Percentiles rank a stretch among this genome's conserved stretches.
Conservation (phyloP, 2,329 filamentous ascomycete genomes). For the Conoideocrella luteorostrata region DNA sequence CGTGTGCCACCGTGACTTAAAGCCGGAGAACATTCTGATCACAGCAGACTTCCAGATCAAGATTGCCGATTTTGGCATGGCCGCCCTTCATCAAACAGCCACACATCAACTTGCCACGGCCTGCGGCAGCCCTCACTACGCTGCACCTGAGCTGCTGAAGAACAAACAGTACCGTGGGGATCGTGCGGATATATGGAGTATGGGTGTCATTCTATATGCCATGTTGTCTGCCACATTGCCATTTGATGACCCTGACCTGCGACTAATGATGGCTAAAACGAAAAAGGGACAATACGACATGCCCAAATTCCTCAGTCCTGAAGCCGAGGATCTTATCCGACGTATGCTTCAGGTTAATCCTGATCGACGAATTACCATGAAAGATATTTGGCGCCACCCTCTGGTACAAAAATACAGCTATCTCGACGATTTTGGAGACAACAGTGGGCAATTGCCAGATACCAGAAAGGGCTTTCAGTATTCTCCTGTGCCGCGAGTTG, state of each 20-base stretch:
- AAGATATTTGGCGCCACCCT: constrained; percentile 79
- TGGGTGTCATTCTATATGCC: constrained; percentile 83
- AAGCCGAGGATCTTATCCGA: constrained; percentile 71
- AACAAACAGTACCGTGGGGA: constrained; percentile 74
- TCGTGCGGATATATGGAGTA: constrained; percentile 89
- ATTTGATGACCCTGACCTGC: constrained; percentile 64
- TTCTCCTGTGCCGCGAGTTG: constrained; percentile 50
- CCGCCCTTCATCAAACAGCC: constrained; percentile 75
- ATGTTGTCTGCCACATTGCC: constrained; percentile 79
- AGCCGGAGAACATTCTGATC: constrained; percentile 93
- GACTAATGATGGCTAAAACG: constrained; percentile 55
- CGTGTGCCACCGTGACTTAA: constrained; percentile 93
- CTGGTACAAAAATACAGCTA: constrained; percentile 79
- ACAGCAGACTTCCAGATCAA: constrained; percentile 74
- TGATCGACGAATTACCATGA: constrained; percentile 68
- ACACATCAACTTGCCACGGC: constrained; percentile 78
- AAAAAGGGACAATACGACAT: constrained; percentile 56
- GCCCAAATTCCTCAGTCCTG: constrained; percentile 54
- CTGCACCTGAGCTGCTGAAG: constrained; percentile 83
- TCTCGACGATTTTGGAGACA: constrained; percentile 59
- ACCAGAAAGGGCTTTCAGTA: constrained; percentile 57
- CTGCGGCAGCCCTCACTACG: constrained; percentile 95
- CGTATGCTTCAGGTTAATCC: constrained; percentile 77
- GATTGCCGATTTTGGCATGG: constrained; percentile 97
- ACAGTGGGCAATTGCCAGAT: constrained; percentile 45